These are phyloP conservation scores for Heteromeles arbutifolia DNA, from an alignment of 306 rosid genomes.

Conservation along the genomic window DNA sequence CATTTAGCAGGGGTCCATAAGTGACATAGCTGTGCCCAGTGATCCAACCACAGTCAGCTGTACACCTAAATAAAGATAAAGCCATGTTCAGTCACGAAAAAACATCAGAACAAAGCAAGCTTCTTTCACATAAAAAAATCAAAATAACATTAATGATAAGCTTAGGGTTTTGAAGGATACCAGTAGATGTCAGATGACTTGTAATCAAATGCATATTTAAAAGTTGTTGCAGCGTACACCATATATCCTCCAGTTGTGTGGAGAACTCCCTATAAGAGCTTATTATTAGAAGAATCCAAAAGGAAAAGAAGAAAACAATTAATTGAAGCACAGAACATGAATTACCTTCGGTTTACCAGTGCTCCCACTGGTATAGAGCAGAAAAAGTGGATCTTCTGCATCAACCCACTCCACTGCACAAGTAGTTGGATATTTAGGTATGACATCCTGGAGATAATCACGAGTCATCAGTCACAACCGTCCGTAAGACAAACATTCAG, in stretches of 20 bases:
- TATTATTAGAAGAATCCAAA: not conserved
- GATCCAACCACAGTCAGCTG: constrained; percentile 99
- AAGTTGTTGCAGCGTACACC: constrained; percentile 94
- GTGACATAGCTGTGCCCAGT: constrained; percentile 99
- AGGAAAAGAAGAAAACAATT: constrained; percentile 11
- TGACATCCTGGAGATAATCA: constrained; percentile 54
- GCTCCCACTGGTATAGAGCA: constrained; percentile 97
- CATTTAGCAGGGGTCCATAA: constrained; percentile 94
- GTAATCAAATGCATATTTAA: constrained; percentile 96
- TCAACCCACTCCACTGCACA: constrained; percentile 99
- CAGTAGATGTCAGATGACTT: constrained; percentile 80
- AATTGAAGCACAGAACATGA: constrained; percentile 6
- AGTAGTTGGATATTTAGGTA: constrained; percentile 61
- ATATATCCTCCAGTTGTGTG: constrained; percentile 98
- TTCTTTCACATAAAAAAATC: constrained; percentile 10
- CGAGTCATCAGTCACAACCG: constrained; percentile 10
- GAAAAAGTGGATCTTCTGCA: constrained; percentile 94
- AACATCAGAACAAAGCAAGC: not conserved
- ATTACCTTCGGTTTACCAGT: constrained; percentile 95
- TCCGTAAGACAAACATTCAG: not conserved
- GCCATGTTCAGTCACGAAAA: constrained; percentile 1
- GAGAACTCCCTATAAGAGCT: constrained; percentile 67
- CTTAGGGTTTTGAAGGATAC: constrained; percentile 38
- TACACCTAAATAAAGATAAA: constrained; percentile 57
- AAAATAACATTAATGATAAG: constrained; percentile 11